Base-by-base conservation (phyloP, 2,329 filamentous ascomycete genomes). In the Cladophialophora chaetospira region DNA sequence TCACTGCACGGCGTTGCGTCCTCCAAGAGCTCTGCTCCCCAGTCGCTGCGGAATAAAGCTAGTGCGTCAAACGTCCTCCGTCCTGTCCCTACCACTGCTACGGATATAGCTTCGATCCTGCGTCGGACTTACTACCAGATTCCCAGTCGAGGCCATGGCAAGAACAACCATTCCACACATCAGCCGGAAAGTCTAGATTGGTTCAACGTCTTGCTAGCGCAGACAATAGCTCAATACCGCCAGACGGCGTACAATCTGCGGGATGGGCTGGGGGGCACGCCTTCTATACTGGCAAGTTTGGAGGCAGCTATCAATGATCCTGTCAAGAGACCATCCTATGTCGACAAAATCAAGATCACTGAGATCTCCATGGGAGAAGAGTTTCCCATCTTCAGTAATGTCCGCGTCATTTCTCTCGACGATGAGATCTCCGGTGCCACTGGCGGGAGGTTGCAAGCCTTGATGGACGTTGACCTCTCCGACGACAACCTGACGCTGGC, bases 301-400 rank as follows among this genome's bases (percentile, higher is more conserved):
- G 95, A 87, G 1, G 89, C 89, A 52, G 83, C 93, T 0, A 79
- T 99, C 55, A 99, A 99, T 68, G 88, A 92, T n/a, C 82, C 84
- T 9, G 86, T 86, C 42, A 89, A 94, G 59, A 88, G 94, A 53
- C 94, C 94, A 0, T 89, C 92, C 63, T 99, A 96, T 72, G 80
- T 99, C 28, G 93, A 96, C 70, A 89, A 94, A 69, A 97, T 99
- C 61, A 87, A 87, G 23, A 89, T 99, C 52, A 96, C 92, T 2
- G 93, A 99, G 74, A 85, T 99, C 58, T 95, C 88, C 48, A 79
- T 99, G 3, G 94, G 94, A 26, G 94, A 99, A 67, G 94, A 99
- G 67, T 99, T 97, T 63, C 94, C 94, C 25, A 99, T 99, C 51
- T 96, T 99, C 73, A 97, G 92, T 77, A 99, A 99, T 72, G 97